Conservation (phyloP, 192 early-diverging fungal genomes). For the Linnemannia hyalina region DNA sequence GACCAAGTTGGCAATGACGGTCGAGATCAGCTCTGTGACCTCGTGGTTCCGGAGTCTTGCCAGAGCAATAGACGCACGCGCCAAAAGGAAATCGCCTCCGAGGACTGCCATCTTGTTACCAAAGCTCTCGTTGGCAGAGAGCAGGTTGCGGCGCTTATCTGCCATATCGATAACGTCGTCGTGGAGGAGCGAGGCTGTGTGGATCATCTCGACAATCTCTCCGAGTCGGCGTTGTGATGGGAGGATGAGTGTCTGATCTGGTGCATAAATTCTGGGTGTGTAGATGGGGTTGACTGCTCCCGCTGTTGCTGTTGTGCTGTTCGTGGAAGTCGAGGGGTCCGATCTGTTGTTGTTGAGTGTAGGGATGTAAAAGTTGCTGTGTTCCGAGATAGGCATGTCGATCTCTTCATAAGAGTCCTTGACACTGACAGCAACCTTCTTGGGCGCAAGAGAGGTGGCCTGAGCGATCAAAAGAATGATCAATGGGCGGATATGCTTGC, state of each 20-base stretch:
- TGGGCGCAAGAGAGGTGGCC: constrained; percentile 81
- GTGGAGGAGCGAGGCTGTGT: constrained; percentile 95
- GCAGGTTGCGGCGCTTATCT: constrained; percentile 77
- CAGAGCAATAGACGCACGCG: constrained; percentile 92
- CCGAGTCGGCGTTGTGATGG: constrained; percentile 92
- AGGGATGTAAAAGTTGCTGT: constrained; percentile 50
- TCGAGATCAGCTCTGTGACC: constrained; percentile 93
- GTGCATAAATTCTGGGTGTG: constrained; percentile 38
- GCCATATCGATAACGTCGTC: constrained; percentile 88
- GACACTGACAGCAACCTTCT: constrained; percentile 57
- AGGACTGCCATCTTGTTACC: constrained; percentile 99
- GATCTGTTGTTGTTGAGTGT: constrained; percentile 18
- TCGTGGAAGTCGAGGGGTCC: background rate
- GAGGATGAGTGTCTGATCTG: constrained; percentile 69
- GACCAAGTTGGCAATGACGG: constrained; percentile 92
- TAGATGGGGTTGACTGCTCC: constrained; percentile 28
- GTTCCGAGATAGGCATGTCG: constrained; percentile 70
- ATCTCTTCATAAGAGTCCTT: constrained; percentile 70
- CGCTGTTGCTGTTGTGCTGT: constrained; percentile 3
- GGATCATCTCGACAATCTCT: constrained; percentile 99
- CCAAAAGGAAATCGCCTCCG: constrained; percentile 93
- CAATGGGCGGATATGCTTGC: constrained; percentile 94
- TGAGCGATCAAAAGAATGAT: constrained; percentile 91
- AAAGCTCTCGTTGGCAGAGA: constrained; percentile 87
- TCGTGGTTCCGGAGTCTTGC: constrained; percentile 91